Base-by-base conservation (phyloP, 2,329 filamentous ascomycete genomes). In the Metarhizium brunneum region DNA sequence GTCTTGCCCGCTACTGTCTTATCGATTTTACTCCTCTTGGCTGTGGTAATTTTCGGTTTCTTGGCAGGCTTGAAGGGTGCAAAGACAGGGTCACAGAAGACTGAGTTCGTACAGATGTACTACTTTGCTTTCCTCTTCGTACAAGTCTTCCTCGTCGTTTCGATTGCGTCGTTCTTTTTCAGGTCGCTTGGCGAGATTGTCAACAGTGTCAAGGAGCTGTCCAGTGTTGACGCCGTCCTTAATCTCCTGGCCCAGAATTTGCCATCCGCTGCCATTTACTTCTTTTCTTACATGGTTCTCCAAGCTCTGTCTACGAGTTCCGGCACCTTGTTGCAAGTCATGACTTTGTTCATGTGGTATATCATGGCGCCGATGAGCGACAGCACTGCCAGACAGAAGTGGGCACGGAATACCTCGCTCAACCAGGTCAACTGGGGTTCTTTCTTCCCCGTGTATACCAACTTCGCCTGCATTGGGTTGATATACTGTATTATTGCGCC, bases 211-310 rank as follows among this genome's bases (percentile, higher is more conserved):
- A 65, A 71, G 10, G 43, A 68, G 25, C 57, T 79, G 3, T 48
- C 65, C 2, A 78, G 89, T 49, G 84, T 90, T 7, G 72, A 75
- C n/a, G 79, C 78, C 42, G 82, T 95, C 56, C 83, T 94, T 0
- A 70, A 82, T 18, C 77, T 88, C 0, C 74, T 99, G 32, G 92
- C 92, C 0, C 69, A 76, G 11, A 94, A 92, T 58, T 75, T 99
- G 5, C 94, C 94, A 2, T 88, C 84, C 62, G 87, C 92, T 0
- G 88, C 90, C 63, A 96, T 96, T 67, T 99, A 97, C 71, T 99
- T 97, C 76, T 97, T 96, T 77, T 92, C 90, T 1, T 99, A 99
- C 79, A 92, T 99, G 85, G 87, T 96, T 67, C 84, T 99, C 10
- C 94, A 97, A 65, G 90, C 92, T 0, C 79, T 97, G 63, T 91